Evolutionary conservation across 257 asterid species (phyloP).

Genomic region (Fraxinus americana): DNA sequence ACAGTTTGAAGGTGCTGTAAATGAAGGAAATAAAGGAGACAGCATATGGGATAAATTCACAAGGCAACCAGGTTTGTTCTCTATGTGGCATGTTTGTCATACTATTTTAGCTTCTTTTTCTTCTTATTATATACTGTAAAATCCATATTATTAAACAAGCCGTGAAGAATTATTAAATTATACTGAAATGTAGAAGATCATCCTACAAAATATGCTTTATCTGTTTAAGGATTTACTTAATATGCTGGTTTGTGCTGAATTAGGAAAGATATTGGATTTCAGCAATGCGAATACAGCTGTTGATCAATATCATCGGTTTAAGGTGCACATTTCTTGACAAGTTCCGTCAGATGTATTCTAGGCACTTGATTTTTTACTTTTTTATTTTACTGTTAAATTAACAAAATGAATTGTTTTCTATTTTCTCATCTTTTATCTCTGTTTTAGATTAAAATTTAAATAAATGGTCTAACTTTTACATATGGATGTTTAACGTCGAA

Average conservation of each 20-base stretch:
- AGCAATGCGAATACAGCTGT: constrained; percentile 83
- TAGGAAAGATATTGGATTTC: constrained; percentile 78
- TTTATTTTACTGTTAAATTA: neutral
- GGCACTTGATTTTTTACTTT: neutral
- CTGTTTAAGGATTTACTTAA: neutral
- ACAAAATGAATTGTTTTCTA: neutral
- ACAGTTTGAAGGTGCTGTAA: constrained; percentile 86
- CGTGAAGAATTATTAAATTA: neutral
- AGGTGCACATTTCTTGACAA: constrained; percentile 28
- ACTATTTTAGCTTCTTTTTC: neutral
- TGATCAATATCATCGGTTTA: constrained; percentile 86
- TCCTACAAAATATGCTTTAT: neutral
- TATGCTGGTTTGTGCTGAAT: neutral
- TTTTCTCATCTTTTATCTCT: neutral
- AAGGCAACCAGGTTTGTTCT: constrained; percentile 52
- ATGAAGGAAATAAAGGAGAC: constrained; percentile 80
- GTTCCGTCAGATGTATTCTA: neutral
- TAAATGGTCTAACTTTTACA: neutral
- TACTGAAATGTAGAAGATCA: neutral
- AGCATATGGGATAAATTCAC: constrained; percentile 87
- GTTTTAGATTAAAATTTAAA: neutral
- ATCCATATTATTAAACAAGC: neutral
- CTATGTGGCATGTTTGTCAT: neutral
- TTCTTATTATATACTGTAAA: neutral
- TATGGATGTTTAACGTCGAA: no score